phyloP scores from a whole-genome alignment of 2,329 filamentous ascomycete genomes.

The Madurella mycetomatis region DNA sequence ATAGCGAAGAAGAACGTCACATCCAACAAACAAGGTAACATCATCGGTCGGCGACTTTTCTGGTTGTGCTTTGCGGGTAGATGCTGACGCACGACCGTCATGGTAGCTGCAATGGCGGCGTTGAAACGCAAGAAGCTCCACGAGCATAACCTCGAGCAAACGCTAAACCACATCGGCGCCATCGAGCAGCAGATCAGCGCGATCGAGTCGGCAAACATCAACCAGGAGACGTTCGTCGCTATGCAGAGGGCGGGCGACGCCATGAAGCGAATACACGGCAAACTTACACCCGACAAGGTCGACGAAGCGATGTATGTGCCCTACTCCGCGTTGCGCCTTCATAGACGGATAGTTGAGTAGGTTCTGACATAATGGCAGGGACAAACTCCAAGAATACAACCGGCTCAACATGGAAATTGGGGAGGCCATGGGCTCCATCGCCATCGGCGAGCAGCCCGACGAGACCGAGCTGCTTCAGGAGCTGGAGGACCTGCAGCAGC shows the following conservation, averaged over 20 bases:
- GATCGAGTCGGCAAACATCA: conserved; percentile 98
- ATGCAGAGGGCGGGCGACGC: conserved; percentile 89
- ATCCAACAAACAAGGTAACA: conserved; percentile 84
- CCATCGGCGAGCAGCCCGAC: conserved; percentile 66
- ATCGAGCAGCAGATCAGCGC: conserved; percentile 93
- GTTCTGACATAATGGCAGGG: conserved; percentile 54
- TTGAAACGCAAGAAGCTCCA: conserved; percentile 91
- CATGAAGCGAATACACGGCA: conserved; percentile 90
- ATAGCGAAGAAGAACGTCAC: conserved; percentile 84
- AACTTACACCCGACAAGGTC: conserved; percentile 89
- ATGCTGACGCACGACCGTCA: conserved; percentile 14
- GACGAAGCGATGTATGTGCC: conserved; percentile 82
- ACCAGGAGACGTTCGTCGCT: conserved; percentile 88
- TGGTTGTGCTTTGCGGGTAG: background rate
- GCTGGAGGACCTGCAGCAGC: conserved; percentile 56
- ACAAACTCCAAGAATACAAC: conserved; percentile 86
- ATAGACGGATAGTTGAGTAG: background rate
- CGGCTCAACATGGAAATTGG: conserved; percentile 90
- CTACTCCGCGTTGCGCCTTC: too few relatives aligned
- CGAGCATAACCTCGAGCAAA: conserved; percentile 89
- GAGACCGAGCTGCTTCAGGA: conserved; percentile 87
- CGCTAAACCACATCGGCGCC: conserved; percentile 80
- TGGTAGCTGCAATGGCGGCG: conserved; percentile 79
- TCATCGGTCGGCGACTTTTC: background rate
- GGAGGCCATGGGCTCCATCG: conserved; percentile 71